These are phyloP conservation scores for Aspergillus brunneoviolaceus DNA, from an alignment of 2,329 filamentous ascomycete genomes.

Conservation along the genomic window DNA sequence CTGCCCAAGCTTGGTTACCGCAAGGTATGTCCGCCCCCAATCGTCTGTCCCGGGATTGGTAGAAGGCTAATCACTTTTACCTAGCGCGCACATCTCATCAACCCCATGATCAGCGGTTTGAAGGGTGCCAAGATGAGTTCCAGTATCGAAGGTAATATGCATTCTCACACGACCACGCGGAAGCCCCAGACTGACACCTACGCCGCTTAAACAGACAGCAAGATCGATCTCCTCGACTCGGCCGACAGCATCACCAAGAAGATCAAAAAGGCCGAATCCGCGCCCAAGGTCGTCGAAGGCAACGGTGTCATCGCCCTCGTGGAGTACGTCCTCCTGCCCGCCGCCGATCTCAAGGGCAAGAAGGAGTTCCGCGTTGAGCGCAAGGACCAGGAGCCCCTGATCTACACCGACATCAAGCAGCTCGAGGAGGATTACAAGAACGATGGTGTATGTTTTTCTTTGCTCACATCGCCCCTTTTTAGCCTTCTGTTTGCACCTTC, in stretches of 20 bases:
- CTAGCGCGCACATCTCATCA: conserved; percentile 68
- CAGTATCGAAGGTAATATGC: conserved; percentile 52
- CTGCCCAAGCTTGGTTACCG: conserved; percentile 83
- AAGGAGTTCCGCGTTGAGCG: conserved; percentile 67
- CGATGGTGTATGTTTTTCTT: conserved; percentile 64
- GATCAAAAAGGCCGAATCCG: conserved; percentile 78
- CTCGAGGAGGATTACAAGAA: conserved; percentile 77
- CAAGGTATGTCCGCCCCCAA: conserved; percentile 45
- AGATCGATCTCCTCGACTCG: conserved; percentile 81
- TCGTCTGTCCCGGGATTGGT: not conserved
- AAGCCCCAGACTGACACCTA: not conserved
- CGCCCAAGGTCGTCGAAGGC: conserved; percentile 72
- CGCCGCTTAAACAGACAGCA: conserved; percentile 46
- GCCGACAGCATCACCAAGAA: conserved; percentile 76
- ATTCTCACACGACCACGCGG: not conserved
- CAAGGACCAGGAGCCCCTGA: conserved; percentile 64
- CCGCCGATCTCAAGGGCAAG: conserved; percentile 46
- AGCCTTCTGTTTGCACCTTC: not conserved
- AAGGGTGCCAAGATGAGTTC: conserved; percentile 82
- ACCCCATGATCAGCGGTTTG: conserved; percentile 86
- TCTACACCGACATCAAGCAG: conserved; percentile 73
- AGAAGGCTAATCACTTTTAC: conserved; percentile 19
- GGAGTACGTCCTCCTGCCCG: conserved; percentile 82
- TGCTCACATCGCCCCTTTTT: not conserved
- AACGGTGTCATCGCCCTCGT: conserved; percentile 87